Conservation (phyloP, 768 basidiomycete species). For the Pseudohyphozyma bogoriensis region DNA sequence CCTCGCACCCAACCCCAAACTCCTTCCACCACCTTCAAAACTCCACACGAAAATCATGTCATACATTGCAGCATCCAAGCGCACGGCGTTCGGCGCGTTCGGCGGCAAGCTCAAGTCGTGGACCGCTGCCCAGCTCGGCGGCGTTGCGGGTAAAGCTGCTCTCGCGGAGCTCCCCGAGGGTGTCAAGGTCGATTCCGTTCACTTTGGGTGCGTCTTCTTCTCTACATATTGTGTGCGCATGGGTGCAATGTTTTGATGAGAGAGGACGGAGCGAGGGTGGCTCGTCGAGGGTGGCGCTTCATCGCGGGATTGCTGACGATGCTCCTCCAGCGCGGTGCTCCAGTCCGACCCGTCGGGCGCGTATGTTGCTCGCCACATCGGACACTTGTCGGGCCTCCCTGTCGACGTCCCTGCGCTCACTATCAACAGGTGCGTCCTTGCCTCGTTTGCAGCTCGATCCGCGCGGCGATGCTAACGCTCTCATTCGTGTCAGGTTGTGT, state of each 20-base stretch:
- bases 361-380: conserved; percentile 41
- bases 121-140: conserved; percentile 36
- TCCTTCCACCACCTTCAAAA: no score
- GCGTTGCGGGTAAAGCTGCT: conserved; percentile 40
- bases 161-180: conserved; percentile 38
- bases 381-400: conserved; percentile 38
- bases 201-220: conserved; percentile 41
- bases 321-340: conserved; percentile 35
- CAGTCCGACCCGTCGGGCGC: conserved; percentile 40
- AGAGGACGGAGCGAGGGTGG: neutral
- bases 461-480: neutral
- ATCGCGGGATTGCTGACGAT: neutral
- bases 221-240: neutral
- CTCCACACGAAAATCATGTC: no score
- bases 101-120: conserved; percentile 35
- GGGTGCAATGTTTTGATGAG: neutral
- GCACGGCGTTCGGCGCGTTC: conserved; percentile 41
- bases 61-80: conserved; percentile 33
- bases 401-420: conserved; percentile 39
- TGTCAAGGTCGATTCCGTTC: conserved; percentile 39
- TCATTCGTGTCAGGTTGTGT: conserved; percentile 38
- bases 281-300: neutral
- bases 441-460: neutral
- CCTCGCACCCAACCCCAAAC: no score
- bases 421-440: conserved; percentile 36